Evolutionary conservation across 148 eudicot species (phyloP).

Genomic region (Fallopia convolvulus): DNA sequence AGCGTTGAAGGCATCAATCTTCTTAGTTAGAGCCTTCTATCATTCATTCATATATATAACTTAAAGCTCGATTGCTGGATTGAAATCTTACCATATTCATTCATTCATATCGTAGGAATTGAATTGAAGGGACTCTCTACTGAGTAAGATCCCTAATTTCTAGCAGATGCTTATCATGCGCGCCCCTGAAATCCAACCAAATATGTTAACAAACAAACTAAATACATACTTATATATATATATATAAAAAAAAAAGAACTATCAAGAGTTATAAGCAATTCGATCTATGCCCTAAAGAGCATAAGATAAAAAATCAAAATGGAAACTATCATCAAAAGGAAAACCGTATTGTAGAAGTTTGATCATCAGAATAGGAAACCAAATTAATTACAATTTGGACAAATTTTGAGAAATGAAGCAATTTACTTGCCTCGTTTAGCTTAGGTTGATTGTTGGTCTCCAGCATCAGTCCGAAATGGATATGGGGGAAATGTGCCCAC

Average conservation of each 20-base stretch:
- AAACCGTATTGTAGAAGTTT: too few species aligned
- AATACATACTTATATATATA: too few species aligned
- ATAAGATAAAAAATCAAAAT: too few species aligned
- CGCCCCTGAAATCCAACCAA: conserved; percentile 1
- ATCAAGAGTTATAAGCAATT: too few species aligned
- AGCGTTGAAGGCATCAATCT: background rate
- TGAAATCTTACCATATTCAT: background rate
- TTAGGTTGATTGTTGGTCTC: conserved; percentile 15
- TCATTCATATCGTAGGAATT: background rate
- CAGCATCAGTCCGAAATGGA: conserved; percentile 16
- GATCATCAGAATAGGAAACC: too few species aligned
- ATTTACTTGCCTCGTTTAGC: background rate
- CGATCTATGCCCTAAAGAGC: too few species aligned
- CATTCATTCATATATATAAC: background rate
- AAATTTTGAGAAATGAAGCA: background rate
- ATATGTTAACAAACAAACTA: background rate
- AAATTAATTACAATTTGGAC: background rate
- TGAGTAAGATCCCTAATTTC: background rate
- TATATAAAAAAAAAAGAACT: too few species aligned
- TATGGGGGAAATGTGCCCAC: conserved; percentile 17
- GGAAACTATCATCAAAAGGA: too few species aligned
- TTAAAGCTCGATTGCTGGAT: background rate
- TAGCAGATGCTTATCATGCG: conserved; percentile 23
- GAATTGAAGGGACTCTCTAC: background rate
- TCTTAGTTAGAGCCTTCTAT: background rate